Base-by-base conservation (phyloP, 2,329 filamentous ascomycete genomes). In the Aspergillus japonicus region DNA sequence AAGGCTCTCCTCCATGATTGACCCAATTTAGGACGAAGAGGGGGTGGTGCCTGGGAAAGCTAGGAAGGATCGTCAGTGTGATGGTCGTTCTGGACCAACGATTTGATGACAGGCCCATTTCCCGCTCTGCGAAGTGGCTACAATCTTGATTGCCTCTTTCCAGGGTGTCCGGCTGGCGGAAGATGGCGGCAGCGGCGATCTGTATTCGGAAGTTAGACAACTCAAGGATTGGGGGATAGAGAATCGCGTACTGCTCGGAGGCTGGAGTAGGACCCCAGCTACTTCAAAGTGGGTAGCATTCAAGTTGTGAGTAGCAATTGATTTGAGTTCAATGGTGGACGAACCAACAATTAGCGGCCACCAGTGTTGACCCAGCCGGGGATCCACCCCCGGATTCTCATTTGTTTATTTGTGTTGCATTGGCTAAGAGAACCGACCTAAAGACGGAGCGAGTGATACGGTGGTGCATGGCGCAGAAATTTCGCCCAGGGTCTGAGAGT, bases 331-430 rank as follows among this genome's bases (percentile, higher is more conserved):
- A 56, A 52, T 62, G 56, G 57, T 44, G 29, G 26, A 19, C 21
- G n/a, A 50, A 54, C 42, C 49, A 55, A 8, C 35, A 21, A 26
- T n/a, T 61, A 42, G 47, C 31, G 6, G 39, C 39, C 39, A 44
- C 39, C 60, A 62, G 57, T 29, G 14, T 29, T 50, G 50, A 39
- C 23, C 51, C 33, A 56, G 50, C 62, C 61, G 58, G 61, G 26
- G 39, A 44, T 48, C 66, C 66, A 63, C 63, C 66, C 66, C 66
- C 66, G 59, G 63, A 68, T 63, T 62, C 66, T 66, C 64, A 67
- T 67, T 66, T 64, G 64, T 50, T 56, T 60, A 47, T 31, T 48
- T 14, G 53, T 57, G 62, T 56, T 47, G 52, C 54, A 39, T 52
- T 21, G 29, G 29, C 14, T 16, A 19, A 47, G 14, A 10, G 26